Base-by-base conservation (phyloP, 305 asterid genomes). In the Fraxinus ornus region DNA sequence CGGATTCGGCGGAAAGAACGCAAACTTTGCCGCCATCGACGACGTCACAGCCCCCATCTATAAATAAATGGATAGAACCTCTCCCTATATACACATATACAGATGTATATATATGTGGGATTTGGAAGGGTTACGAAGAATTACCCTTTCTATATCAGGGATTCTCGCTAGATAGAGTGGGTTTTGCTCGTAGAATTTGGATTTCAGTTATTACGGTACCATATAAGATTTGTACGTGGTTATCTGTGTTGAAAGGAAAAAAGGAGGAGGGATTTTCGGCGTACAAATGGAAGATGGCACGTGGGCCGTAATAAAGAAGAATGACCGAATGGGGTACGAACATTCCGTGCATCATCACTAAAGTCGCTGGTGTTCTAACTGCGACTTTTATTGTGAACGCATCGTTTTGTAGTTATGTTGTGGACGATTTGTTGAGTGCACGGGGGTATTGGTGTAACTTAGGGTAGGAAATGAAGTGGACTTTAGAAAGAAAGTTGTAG, bases 1-100 rank as follows among this genome's bases (percentile, higher is more conserved):
- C 80, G 99, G 99, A 79, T 88, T 90, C 47, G 99, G 99, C 81
- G 99, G 99, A 83, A 95, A 95, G 83, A 94, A 95, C 1, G 99
- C 99, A 75, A 95, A 94, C 88, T 92, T 93, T 81, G 99, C 97
- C 49, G 99, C 99, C 97, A 95, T 90, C 79, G 98, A 83, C 86
- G 99, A 95, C 89, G 99, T 92, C 70, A 94, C 91, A 80, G 90
- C 97, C 87, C 99, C 99, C 99, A 94, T 95, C 86, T 78, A 66
- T 71, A n/a, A 5, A 79, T 70, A 10, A 30, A 71, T 12, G 3
- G n/a, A 13, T 71, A 30, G 39, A 71, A 71, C 32, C 79, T 17
- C 15, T 75, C 84, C 72, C 30, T 66, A 30, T 13, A 36, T 13
- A 64, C 49, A 37, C 28, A 49, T 37, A 70, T 39, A 41, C 24